These are phyloP conservation scores for Mortierella hygrophila DNA, from an alignment of 192 early-diverging fungal genomes.

Conservation along the genomic window DNA sequence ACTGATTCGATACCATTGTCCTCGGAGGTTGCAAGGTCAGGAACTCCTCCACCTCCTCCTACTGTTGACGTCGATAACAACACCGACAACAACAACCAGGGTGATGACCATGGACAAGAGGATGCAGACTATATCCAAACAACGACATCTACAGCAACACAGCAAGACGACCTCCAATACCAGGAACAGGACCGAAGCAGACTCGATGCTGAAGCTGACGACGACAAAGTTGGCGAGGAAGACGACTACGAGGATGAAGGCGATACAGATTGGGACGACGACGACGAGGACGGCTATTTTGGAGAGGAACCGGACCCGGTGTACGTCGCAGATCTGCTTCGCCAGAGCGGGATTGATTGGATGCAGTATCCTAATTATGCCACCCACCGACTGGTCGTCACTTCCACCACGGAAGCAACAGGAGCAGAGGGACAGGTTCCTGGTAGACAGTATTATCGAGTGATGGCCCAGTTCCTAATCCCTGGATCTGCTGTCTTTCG, in stretches of 20 bases:
- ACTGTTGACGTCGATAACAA: neutral
- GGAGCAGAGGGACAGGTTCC: neutral
- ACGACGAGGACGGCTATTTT: neutral
- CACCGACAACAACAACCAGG: neutral
- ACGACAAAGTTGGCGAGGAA: neutral
- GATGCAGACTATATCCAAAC: neutral
- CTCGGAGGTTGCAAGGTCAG: neutral
- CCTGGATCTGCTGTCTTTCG: slow-evolving; percentile 34
- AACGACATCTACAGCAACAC: neutral
- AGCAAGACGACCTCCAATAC: neutral
- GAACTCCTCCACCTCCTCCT: neutral
- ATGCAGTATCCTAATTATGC: slow-evolving; percentile 9
- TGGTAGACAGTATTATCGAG: neutral
- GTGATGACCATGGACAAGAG: neutral
- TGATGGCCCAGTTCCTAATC: slow-evolving; percentile 29
- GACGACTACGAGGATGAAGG: neutral
- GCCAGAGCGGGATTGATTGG: slow-evolving; percentile 16
- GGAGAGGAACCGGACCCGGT: neutral
- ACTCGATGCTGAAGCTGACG: neutral
- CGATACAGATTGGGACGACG: neutral
- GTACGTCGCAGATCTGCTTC: neutral
- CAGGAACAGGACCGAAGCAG: neutral
- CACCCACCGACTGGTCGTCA: slow-evolving; percentile 20
- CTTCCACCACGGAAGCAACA: neutral
- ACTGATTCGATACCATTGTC: neutral